A percentile compares a stretch with the other conserved stretches of the same genome.
Conservation (phyloP, 2,329 filamentous ascomycete genomes). For the Microdochium trichocladiopsis region DNA sequence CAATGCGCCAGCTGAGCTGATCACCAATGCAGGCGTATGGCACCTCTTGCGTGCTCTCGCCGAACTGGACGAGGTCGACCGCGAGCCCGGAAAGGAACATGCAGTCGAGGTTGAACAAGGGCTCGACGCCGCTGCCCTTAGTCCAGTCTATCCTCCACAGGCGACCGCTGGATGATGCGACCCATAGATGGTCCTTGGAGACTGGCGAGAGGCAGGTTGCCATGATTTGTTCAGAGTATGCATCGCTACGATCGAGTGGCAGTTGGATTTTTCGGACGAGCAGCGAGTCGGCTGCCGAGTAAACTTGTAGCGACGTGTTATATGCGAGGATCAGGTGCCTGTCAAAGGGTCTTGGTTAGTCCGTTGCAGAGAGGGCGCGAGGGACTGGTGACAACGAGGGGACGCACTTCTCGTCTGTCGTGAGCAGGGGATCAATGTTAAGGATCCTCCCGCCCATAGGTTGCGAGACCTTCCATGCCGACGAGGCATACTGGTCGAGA, state of each 20-base stretch:
- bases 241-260: constrained; percentile 20
- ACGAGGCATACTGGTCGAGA: constrained; percentile 5
- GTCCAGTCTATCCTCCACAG: constrained; percentile 55
- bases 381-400: too few relatives aligned
- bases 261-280: constrained; percentile 65
- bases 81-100: constrained; percentile 38
- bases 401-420: constrained; percentile 52
- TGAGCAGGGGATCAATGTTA: constrained; percentile 57
- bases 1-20: constrained; percentile 30
- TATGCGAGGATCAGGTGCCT: constrained; percentile 73
- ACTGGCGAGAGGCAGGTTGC: constrained; percentile 36
- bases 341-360: constrained; percentile 14
- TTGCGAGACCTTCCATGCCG: constrained; percentile 51
- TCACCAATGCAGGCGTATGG: constrained; percentile 39
- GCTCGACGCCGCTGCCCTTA: constrained; percentile 31
- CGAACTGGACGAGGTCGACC: constrained; percentile 29
- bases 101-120: constrained; percentile 33
- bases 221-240: constrained; percentile 27
- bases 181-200: constrained; percentile 45
- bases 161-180: constrained; percentile 49
- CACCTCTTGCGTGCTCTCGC: constrained; percentile 30
- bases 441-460: constrained; percentile 60
- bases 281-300: constrained; percentile 74
- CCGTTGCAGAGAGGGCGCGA: neutral
- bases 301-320: constrained; percentile 69